These are phyloP conservation scores for Byssochlamys sp. DNA, from an alignment of 2,329 filamentous ascomycete genomes.

Conservation along the genomic window DNA sequence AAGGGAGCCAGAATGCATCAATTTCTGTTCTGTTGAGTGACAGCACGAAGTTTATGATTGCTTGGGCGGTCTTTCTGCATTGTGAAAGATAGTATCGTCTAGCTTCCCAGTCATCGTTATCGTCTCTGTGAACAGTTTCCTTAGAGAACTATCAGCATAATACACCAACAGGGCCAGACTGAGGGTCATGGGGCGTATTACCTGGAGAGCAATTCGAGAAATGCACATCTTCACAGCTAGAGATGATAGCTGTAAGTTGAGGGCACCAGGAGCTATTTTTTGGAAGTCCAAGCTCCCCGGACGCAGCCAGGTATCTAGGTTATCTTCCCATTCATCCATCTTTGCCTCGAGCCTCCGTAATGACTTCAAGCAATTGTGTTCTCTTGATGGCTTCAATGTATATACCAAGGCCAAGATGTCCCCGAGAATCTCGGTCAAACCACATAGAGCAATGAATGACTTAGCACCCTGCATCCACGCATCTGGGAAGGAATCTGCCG, in stretches of 20 bases:
- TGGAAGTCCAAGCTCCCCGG: constrained; percentile 24
- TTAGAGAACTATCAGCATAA: background rate
- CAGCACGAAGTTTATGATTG: constrained; percentile 14
- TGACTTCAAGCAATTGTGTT: constrained; percentile 10
- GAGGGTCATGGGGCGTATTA: background rate
- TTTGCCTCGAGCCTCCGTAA: constrained; percentile 25
- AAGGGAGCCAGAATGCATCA: constrained; percentile 20
- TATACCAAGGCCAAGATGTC: constrained; percentile 18
- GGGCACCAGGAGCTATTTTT: constrained; percentile 33
- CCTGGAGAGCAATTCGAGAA: constrained; percentile 28
- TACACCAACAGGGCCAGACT: background rate
- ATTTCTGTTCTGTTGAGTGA: constrained; percentile 13
- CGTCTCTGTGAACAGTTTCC: constrained; percentile 25
- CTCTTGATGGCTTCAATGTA: constrained; percentile 20
- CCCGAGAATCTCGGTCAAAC: constrained; percentile 33
- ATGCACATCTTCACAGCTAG: constrained; percentile 38
- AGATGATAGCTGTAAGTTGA: constrained; percentile 42
- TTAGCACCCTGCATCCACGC: constrained; percentile 13
- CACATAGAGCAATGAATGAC: constrained; percentile 36
- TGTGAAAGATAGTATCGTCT: constrained; percentile 12
- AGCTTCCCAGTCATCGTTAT: constrained; percentile 11
- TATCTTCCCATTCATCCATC: constrained; percentile 37
- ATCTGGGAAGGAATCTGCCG: constrained; percentile 4
- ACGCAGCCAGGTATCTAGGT: constrained; percentile 19
- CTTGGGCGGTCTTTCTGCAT: constrained; percentile 15